phyloP scores from a whole-genome alignment of 371 early-diverging fungal species.

The Mortierella sp. region DNA sequence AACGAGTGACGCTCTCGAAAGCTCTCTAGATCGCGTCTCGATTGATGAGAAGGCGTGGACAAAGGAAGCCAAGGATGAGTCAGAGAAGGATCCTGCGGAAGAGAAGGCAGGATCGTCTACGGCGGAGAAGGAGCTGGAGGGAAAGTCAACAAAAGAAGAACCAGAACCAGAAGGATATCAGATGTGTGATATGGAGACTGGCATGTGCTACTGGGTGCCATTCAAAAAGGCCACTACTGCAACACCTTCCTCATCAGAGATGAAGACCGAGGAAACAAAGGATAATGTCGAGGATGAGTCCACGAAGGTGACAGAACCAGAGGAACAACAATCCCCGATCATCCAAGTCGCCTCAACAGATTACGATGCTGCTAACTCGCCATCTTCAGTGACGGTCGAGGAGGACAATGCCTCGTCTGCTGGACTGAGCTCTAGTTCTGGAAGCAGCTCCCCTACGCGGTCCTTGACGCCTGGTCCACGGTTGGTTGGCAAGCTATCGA shows the following conservation, averaged over 20 bases:
- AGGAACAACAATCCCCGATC: too few relatives aligned
- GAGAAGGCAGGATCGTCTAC: background rate
- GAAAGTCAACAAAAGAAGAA: background rate
- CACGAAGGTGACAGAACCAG: too few relatives aligned
- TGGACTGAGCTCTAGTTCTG: background rate
- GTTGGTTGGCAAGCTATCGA: slow-evolving; percentile 34
- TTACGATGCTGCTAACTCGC: too few relatives aligned
- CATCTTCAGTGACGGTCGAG: too few relatives aligned
- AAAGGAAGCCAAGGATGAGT: background rate
- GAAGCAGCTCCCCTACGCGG: slow-evolving; percentile 2
- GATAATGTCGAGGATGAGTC: too few relatives aligned
- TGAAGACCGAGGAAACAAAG: background rate
- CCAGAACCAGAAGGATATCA: slow-evolving; percentile 31
- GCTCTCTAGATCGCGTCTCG: slow-evolving; percentile 1
- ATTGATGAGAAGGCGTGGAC: slow-evolving; percentile 1
- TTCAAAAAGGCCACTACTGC: slow-evolving; percentile 17
- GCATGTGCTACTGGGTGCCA: slow-evolving; percentile 44
- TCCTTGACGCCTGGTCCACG: slow-evolving; percentile 30
- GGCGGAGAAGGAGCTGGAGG: too few relatives aligned
- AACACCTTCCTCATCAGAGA: background rate
- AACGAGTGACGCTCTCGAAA: background rate
- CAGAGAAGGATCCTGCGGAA: background rate
- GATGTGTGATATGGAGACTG: slow-evolving; percentile 36
- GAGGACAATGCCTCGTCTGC: background rate
- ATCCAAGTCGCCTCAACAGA: too few relatives aligned